Evolutionary conservation across 306 rosid species (phyloP).

Genomic region (Ceratonia siliqua): DNA sequence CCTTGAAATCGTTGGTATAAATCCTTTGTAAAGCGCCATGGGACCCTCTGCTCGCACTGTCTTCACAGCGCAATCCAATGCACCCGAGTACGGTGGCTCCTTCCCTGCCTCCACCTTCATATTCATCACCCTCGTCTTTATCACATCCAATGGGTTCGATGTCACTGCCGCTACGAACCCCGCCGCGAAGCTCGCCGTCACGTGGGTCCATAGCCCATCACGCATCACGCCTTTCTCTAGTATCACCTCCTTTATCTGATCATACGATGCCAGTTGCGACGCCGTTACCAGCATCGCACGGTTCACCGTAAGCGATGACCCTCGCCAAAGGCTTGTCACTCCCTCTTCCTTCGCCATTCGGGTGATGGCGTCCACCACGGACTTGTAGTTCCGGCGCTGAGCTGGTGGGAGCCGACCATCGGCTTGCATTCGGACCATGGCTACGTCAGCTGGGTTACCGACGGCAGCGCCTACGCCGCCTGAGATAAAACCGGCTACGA

Average conservation of each 20-base stretch:
- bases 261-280: constrained; percentile 71
- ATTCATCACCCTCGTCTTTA: constrained; percentile 79
- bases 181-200: constrained; percentile 64
- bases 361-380: constrained; percentile 58
- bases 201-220: constrained; percentile 76
- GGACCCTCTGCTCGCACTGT: constrained; percentile 71
- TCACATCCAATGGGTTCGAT: constrained; percentile 75
- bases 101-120: constrained; percentile 68
- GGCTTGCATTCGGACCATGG: constrained; percentile 84
- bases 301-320: constrained; percentile 61
- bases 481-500: constrained; percentile 53
- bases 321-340: constrained; percentile 65
- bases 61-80: constrained; percentile 61
- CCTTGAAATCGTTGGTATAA: constrained; percentile 65
- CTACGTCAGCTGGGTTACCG: constrained; percentile 73
- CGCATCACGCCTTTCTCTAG: constrained; percentile 46
- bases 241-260: constrained; percentile 65
- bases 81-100: constrained; percentile 57
- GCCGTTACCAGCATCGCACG: constrained; percentile 85
- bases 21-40: constrained; percentile 73
- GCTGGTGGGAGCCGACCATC: constrained; percentile 64
- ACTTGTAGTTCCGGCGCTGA: constrained; percentile 59
- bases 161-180: constrained; percentile 69
- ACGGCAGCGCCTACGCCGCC: constrained; percentile 67
- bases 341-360: constrained; percentile 57